A percentile compares a stretch with the other conserved stretches of the same genome.
phyloP scores from a whole-genome alignment of 164 flowering plant species.

The Macadamia tetraphylla region DNA sequence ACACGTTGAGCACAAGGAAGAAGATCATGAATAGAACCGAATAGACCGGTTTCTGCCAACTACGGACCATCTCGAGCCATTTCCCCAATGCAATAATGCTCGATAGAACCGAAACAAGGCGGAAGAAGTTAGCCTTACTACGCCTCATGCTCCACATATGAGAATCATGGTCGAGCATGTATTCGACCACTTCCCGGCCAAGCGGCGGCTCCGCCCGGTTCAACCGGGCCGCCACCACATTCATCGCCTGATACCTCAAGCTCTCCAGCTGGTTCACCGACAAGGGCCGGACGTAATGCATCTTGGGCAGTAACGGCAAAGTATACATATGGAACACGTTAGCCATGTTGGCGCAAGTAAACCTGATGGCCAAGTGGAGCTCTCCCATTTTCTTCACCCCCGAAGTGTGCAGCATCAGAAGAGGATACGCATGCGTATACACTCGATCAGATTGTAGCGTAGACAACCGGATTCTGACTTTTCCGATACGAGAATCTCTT shows the following conservation, averaged over 20 bases:
- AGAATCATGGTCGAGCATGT: conserved; percentile 43
- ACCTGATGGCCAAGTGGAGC: conserved; percentile 41
- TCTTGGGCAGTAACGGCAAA: conserved; percentile 38
- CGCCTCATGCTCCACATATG: conserved; percentile 42
- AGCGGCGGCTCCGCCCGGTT: conserved; percentile 42
- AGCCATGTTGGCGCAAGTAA: conserved; percentile 28
- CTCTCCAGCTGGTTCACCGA: conserved; percentile 29
- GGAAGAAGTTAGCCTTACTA: conserved; percentile 37
- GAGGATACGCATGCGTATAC: conserved; percentile 40
- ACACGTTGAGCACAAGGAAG: conserved; percentile 11
- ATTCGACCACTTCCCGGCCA: conserved; percentile 38
- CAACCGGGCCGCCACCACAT: conserved; percentile 26
- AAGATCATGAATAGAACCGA: conserved; percentile 18
- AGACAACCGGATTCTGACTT: conserved; percentile 43
- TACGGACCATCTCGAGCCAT: conserved; percentile 25
- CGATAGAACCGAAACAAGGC: conserved; percentile 26
- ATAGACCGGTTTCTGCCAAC: conserved; percentile 30
- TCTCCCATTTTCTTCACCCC: conserved; percentile 52
- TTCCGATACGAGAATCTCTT: conserved; percentile 36
- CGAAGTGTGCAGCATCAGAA: conserved; percentile 30
- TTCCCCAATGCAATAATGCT: conserved; percentile 15
- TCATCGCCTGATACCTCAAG: conserved; percentile 36
- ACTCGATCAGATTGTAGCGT: conserved; percentile 39
- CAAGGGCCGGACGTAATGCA: conserved; percentile 41
- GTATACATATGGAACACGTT: conserved; percentile 31